Base-by-base conservation (phyloP, 768 basidiomycete species). In the Boletus tomentosulus region DNA sequence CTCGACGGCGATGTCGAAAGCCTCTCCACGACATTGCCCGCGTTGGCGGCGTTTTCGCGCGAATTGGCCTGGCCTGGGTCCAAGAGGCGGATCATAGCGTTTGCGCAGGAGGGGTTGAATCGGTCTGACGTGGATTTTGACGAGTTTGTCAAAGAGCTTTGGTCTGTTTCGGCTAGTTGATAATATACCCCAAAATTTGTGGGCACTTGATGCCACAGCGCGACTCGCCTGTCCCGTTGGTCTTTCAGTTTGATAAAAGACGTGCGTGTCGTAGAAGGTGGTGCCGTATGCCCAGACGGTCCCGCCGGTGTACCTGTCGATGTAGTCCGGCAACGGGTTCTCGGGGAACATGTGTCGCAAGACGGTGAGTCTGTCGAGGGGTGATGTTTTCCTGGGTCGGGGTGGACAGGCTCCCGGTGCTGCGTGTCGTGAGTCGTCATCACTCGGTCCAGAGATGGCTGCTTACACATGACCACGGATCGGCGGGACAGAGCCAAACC, bases 1-100 rank as follows among this genome's bases (percentile, higher is more conserved):
- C 67, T 98, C 93, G 34, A 97, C 84, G 0, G 89, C 87, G 54
- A 98, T 79, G 63, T 95, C 93, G 64, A 97, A 97, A 28, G 82
- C 86, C 6, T 78, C 80, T 51, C 69, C 67, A n/a, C n/a, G n/a
- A n/a, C n/a, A n/a, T n/a, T n/a, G n/a, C n/a, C n/a, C n/a, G n/a
- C n/a, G n/a, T n/a, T n/a, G n/a, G n/a, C n/a, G n/a, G n/a, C n/a
- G n/a, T n/a, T n/a, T n/a, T n/a, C n/a, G n/a, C n/a, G n/a, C n/a
- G n/a, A n/a, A n/a, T n/a, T n/a, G n/a, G n/a, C n/a, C n/a, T n/a
- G n/a, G n/a, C n/a, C n/a, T n/a, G n/a, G n/a, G n/a, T n/a, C n/a
- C n/a, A n/a, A n/a, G n/a, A n/a, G n/a, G n/a, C n/a, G n/a, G n/a
- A n/a, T n/a, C n/a, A n/a, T n/a, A n/a, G n/a, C n/a, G n/a, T n/a